Evolutionary conservation across 352 stramenopile genomes (phyloP).

Genomic region (Plasmopara muralis): DNA sequence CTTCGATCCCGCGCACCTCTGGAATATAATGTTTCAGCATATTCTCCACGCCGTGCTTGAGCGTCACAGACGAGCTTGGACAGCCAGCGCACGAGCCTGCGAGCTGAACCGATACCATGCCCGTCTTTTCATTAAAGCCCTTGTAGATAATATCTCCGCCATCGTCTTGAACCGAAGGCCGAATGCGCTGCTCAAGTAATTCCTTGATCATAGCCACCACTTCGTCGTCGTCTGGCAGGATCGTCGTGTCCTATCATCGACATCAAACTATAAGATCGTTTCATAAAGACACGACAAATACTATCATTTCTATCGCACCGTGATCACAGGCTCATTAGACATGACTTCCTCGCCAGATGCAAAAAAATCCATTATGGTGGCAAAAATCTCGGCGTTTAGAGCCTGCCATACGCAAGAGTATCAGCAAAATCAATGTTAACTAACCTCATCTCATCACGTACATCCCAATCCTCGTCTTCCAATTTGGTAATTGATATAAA

Average conservation of each 20-base stretch:
- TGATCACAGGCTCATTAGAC: conserved; percentile 79
- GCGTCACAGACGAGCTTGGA: conserved; percentile 95
- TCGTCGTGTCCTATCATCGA: conserved; percentile 75
- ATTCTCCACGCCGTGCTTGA: conserved; percentile 99
- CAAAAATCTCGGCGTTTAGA: conserved; percentile 91
- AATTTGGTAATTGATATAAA: conserved; percentile 98
- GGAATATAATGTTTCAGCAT: conserved; percentile 99
- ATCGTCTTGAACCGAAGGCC: conserved; percentile 98
- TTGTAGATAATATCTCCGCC: conserved; percentile 99
- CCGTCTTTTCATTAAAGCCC: conserved; percentile 93
- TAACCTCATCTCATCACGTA: conserved; percentile 29
- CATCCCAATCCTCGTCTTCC: conserved; percentile 91
- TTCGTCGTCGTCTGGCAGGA: conserved; percentile 96
- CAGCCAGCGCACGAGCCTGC: conserved; percentile 97
- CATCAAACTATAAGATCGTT: not conserved
- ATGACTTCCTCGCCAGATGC: conserved; percentile 84
- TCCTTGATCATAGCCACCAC: conserved; percentile 99
- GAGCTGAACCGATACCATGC: conserved; percentile 86
- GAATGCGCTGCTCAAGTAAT: conserved; percentile 96
- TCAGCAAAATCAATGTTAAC: not conserved
- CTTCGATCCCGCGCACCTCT: conserved; percentile 89
- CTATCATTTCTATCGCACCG: conserved; percentile 29
- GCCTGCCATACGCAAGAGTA: conserved; percentile 31
- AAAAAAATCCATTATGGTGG: conserved; percentile 98
- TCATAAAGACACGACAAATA: not conserved